Evolutionary conservation across 2,329 filamentous ascomycete species (phyloP).

Genomic region (Claviceps africana): DNA sequence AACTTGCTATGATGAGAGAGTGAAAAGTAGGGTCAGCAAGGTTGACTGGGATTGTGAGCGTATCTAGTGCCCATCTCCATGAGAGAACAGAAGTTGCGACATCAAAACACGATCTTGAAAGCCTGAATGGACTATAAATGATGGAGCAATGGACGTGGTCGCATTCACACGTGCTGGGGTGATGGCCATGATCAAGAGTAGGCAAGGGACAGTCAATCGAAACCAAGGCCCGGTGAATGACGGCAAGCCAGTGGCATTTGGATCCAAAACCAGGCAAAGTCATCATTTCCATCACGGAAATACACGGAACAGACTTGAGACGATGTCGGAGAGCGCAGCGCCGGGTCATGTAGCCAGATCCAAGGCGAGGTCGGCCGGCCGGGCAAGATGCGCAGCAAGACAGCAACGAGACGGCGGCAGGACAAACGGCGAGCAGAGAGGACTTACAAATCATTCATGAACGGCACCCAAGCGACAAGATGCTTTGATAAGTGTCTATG

Average conservation of each 20-base stretch:
- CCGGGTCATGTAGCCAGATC: slow-evolving; percentile 21
- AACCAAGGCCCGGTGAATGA: slow-evolving; percentile 11
- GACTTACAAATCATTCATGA: slow-evolving; percentile 39
- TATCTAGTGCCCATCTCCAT: slow-evolving; percentile 10
- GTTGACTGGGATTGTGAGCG: slow-evolving; percentile 4
- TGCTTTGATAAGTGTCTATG: slow-evolving; percentile 11
- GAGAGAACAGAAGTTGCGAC: slow-evolving; percentile 17
- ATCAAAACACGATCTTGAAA: slow-evolving; percentile 8
- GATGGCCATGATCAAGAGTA: slow-evolving; percentile 32
- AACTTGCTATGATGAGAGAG: slow-evolving; percentile 28
- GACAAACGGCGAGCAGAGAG: slow-evolving; percentile 9
- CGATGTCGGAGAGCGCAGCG: slow-evolving; percentile 15
- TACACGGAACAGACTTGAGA: slow-evolving; percentile 12
- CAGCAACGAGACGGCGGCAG: slow-evolving; percentile 3
- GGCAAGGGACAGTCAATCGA: slow-evolving; percentile 30
- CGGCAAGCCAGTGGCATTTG: slow-evolving; percentile 11
- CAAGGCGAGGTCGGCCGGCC: slow-evolving; percentile 20
- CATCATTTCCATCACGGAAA: slow-evolving; percentile 22
- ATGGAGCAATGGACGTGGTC: slow-evolving; percentile 26
- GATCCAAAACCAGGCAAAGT: slow-evolving; percentile 19
- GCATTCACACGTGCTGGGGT: slow-evolving; percentile 28
- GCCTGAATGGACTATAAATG: slow-evolving; percentile 11
- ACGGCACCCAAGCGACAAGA: slow-evolving; percentile 24
- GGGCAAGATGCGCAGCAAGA: slow-evolving; percentile 22
- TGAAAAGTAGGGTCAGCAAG: slow-evolving; percentile 23